Base-by-base conservation (phyloP, 169 alveolate genomes). In the Babesia divergens region DNA sequence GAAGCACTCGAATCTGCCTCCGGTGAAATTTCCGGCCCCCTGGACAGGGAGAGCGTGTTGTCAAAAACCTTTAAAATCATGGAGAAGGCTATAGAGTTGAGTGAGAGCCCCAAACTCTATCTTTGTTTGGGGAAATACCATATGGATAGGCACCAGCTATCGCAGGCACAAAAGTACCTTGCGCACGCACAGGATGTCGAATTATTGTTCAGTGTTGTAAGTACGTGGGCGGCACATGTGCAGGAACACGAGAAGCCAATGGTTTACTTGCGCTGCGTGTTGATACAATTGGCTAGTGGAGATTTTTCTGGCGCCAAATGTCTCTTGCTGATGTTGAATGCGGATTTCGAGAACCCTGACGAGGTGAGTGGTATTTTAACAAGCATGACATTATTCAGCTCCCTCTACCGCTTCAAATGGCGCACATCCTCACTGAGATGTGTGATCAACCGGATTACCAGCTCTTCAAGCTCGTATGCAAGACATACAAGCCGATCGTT, bases 381-480 rank as follows among this genome's bases (percentile, higher is more conserved):
- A 18, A 9, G 4, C 32, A 11, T 34, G 38, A 34, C 18, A 1
- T 3, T 0, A 11, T 9, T 24, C 52, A 80, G 88, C 46, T 56
- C 16, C 88, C 88, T 8, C 22, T 80, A 0, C 88, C 86, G 43
- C 47, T 80, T 18, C 86, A 69, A 16, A 13, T 80, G 42, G 83
- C 84, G n/a, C 28, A 80, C 65, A 38, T 80, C 24, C 35, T 80
- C 29, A 62, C 79, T 29, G 84, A 80, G 59, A 18, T 47, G 5
- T 70, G 77, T 29, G 88, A 80, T 6, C 35, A 18, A 16, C 74
- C 82, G 14, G 74, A 77, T 47, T 53, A 34, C 46, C 65, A 67
- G 37, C 46, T 66, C 18, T 77, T 37, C 29, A 55, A 77, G 43
- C 60, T 64, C 3, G 37, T 59, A 5, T 77, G 82, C 54, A 65